A percentile compares a stretch with the other conserved stretches of the same genome.
phyloP scores from a whole-genome alignment of 345 rosid genomes.

The Balakata baccata region DNA sequence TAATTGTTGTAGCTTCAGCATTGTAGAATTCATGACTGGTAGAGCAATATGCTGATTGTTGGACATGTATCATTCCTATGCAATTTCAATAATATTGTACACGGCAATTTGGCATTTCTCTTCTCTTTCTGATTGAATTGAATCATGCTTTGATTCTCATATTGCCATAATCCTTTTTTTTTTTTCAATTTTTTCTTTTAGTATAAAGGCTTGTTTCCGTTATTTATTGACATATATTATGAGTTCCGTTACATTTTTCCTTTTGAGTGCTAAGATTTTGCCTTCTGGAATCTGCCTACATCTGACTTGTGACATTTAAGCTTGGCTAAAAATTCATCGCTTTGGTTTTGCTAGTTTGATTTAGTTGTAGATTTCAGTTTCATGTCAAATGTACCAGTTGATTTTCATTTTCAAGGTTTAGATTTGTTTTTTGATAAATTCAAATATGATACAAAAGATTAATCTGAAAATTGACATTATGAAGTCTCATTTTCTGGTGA shows the following conservation, averaged over 20 bases:
- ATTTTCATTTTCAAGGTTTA: background rate
- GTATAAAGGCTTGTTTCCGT: background rate
- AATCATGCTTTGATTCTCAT: background rate
- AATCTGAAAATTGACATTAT: background rate
- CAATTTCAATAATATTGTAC: constrained; percentile 42
- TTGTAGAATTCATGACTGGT: constrained; percentile 42
- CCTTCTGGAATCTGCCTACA: background rate
- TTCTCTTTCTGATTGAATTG: constrained; percentile 5
- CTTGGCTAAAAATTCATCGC: background rate
- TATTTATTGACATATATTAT: background rate
- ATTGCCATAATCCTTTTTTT: background rate
- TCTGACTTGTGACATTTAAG: background rate
- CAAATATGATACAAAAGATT: background rate
- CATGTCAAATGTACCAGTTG: background rate
- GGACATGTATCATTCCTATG: constrained; percentile 43
- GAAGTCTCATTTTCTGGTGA: background rate
- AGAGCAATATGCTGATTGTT: constrained; percentile 42
- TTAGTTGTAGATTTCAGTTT: background rate
- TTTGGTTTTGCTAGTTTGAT: background rate
- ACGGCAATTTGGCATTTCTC: constrained; percentile 12
- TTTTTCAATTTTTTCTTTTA: background rate
- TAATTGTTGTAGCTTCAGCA: constrained; percentile 47
- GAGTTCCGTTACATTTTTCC: background rate
- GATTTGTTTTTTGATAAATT: background rate
- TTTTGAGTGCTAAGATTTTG: background rate